Percentiles rank a stretch among this genome's conserved stretches.
These are phyloP conservation scores for Begonia loranthoides DNA, from an alignment of 306 rosid genomes.

Conservation along the genomic window DNA sequence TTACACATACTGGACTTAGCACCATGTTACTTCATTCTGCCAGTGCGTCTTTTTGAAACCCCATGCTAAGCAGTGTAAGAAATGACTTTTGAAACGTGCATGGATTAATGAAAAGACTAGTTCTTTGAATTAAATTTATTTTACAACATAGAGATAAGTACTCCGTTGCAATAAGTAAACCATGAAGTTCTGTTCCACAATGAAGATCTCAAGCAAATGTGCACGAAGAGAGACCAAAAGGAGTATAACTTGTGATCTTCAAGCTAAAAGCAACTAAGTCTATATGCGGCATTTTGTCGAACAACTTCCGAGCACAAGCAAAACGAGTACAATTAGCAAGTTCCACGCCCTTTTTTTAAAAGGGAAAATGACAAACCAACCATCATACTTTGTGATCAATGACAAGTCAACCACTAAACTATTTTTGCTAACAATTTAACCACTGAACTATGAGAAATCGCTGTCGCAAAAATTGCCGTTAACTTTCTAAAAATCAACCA, in stretches of 20 bases:
- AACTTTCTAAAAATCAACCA: no score
- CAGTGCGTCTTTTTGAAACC: conserved; percentile 43
- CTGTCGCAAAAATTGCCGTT: no score
- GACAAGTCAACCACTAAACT: no score
- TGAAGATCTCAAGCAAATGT: conserved; percentile 26
- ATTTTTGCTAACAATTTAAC: no score
- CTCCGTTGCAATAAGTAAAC: conserved; percentile 36
- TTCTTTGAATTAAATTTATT: no score
- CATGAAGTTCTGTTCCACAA: conserved; percentile 39
- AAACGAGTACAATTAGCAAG: conserved; percentile 33
- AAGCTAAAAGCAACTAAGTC: conserved; percentile 70
- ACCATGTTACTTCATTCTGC: conserved; percentile 56
- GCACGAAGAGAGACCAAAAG: conserved; percentile 35
- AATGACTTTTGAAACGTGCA: conserved; percentile 57
- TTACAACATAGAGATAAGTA: conserved; percentile 32
- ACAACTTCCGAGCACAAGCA: conserved; percentile 40
- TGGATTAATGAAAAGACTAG: conserved; percentile 49
- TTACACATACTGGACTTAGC: conserved; percentile 52
- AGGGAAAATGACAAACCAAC: no score
- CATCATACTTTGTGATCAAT: no score
- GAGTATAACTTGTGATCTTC: conserved; percentile 52
- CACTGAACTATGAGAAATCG: no score
- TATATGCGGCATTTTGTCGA: conserved; percentile 47
- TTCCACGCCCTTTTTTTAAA: no score
- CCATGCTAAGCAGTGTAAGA: conserved; percentile 36